These are phyloP conservation scores for Mallotus repandus DNA, from an alignment of 441 rosid species.

Conservation along the genomic window DNA sequence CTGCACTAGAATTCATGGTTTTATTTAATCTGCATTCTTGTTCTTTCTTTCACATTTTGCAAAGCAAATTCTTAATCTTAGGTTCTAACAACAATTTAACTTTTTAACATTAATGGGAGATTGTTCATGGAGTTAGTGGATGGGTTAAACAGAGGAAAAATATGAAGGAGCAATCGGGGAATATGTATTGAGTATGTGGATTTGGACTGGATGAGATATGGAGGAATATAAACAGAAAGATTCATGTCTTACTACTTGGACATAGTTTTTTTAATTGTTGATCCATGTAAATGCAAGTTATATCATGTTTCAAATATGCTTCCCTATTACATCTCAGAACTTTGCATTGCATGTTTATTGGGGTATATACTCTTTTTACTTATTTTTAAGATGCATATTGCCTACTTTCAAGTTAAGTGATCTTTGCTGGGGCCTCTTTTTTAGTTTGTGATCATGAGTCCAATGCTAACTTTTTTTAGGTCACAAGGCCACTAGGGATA, in stretches of 20 bases:
- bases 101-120: neutral
- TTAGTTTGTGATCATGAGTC: no score
- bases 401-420: no score
- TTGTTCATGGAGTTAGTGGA: neutral
- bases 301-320: neutral
- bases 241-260: neutral
- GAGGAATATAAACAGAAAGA: neutral
- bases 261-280: neutral
- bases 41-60: neutral
- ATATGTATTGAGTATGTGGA: neutral
- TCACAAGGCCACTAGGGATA: no score
- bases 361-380: no score
- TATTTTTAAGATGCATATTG: no score
- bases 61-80: neutral
- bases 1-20: neutral
- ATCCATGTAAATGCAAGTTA: neutral
- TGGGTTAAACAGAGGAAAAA: neutral
- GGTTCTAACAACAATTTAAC: neutral
- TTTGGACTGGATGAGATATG: neutral
- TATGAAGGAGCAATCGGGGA: neutral
- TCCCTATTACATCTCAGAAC: neutral
- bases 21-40: neutral
- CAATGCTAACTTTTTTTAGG: no score
- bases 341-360: neutral
- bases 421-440: no score